Percentiles rank a stretch among this genome's conserved stretches.
These are phyloP conservation scores for Amphicarpaea edgeworthii DNA, from an alignment of 306 rosid genomes.

Conservation along the genomic window DNA sequence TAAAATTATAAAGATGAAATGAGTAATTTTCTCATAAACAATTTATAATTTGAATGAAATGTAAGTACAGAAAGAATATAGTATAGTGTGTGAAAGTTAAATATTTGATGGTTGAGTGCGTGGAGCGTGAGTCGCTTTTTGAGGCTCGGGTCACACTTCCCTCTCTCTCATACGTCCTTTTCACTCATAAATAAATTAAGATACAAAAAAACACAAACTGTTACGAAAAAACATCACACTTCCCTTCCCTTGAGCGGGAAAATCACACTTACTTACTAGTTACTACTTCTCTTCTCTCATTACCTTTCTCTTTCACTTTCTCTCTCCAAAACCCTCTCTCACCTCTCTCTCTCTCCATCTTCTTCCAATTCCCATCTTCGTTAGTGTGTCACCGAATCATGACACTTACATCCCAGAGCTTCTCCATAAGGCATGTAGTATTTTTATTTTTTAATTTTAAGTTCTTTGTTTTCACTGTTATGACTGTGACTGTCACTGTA, in stretches of 20 bases:
- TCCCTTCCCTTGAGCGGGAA: slow-evolving; percentile 40
- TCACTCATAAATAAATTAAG: slow-evolving; percentile 74
- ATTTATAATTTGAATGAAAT: no score
- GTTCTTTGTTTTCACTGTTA: neutral
- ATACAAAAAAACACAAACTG: neutral
- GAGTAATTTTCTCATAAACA: no score
- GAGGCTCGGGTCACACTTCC: slow-evolving; percentile 57
- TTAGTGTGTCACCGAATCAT: slow-evolving; percentile 39
- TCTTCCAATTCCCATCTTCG: no score
- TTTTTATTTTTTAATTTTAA: neutral
- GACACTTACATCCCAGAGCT: slow-evolving; percentile 58
- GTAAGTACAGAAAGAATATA: no score
- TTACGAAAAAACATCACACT: neutral
- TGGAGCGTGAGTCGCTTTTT: slow-evolving; percentile 46
- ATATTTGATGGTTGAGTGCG: no score
- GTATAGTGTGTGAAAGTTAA: no score
- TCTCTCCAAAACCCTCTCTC: slow-evolving; percentile 5
- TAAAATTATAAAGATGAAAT: no score
- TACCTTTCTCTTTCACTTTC: neutral
- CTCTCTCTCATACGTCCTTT: slow-evolving; percentile 75
- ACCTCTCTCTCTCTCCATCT: neutral
- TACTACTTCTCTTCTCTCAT: neutral
- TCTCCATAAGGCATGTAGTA: slow-evolving; percentile 71
- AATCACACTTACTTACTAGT: neutral
- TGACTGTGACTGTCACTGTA: slow-evolving; percentile 21